These are phyloP conservation scores for Salvia sclarea DNA, from an alignment of 305 asterid species.

Conservation along the genomic window DNA sequence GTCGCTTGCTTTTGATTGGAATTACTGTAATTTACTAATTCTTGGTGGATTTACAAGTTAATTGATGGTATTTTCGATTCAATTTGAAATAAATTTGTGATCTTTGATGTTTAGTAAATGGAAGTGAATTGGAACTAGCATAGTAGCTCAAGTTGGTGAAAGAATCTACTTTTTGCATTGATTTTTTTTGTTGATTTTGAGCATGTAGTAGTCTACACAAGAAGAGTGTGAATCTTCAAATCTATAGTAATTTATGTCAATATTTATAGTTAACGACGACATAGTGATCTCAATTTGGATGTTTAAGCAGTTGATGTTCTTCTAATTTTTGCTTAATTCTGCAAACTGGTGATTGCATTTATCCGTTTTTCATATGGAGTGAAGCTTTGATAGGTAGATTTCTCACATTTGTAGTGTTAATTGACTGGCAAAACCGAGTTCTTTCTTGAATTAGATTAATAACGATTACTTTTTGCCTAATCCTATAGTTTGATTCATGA, in stretches of 20 bases:
- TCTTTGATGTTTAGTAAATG: slow-evolving; percentile 6
- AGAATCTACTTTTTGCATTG: background rate
- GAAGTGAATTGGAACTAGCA: too few species aligned
- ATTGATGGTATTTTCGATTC: background rate
- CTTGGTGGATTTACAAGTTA: background rate
- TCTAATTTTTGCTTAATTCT: background rate
- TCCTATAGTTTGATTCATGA: background rate
- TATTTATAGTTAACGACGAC: background rate
- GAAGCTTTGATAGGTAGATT: background rate
- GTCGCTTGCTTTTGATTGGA: background rate
- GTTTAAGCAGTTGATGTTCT: background rate
- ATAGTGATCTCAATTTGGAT: background rate
- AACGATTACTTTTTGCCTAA: too few species aligned
- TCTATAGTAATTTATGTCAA: background rate
- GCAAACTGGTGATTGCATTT: background rate
- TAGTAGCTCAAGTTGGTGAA: too few species aligned
- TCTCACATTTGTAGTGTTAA: background rate
- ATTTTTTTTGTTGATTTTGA: background rate
- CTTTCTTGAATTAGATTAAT: background rate
- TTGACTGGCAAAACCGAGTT: too few species aligned
- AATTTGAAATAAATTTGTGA: background rate
- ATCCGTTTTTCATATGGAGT: background rate
- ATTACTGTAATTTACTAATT: background rate
- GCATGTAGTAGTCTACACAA: background rate
- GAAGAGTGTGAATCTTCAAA: background rate